phyloP scores from a whole-genome alignment of 2,329 filamentous ascomycete species.

The Leptographium lundbergii region DNA sequence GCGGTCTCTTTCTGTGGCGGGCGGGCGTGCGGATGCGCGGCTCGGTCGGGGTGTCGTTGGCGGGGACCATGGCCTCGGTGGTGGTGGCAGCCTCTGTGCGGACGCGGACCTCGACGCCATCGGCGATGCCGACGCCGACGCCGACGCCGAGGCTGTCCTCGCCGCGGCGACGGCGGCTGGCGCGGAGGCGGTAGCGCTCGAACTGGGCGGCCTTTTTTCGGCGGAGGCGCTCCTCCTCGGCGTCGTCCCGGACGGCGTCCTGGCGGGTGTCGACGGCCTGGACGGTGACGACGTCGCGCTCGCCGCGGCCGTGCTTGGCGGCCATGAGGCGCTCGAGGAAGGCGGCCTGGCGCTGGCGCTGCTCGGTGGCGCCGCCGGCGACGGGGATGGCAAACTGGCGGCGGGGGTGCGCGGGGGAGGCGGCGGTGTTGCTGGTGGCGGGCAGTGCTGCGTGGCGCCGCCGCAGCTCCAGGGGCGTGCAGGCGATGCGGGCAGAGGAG shows the following conservation, averaged over 20 bases:
- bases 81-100: background rate
- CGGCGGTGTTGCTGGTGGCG: background rate
- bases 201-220: conserved; percentile 1
- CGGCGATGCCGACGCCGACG: background rate
- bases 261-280: conserved; percentile 10
- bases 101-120: too few species aligned
- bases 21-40: background rate
- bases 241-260: conserved; percentile 6
- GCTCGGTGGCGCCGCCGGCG: conserved; percentile 4
- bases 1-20: background rate
- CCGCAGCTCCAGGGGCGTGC: conserved; percentile 9
- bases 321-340: conserved; percentile 15
- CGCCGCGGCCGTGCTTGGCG: conserved; percentile 11
- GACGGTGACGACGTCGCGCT: conserved; percentile 14
- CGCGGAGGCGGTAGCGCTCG: background rate
- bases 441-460: background rate
- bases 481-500: conserved; percentile 11
- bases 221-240: conserved; percentile 4
- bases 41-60: background rate
- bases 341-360: conserved; percentile 11
- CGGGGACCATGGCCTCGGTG: background rate
- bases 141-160: background rate
- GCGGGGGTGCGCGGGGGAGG: too few species aligned
- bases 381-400: conserved; percentile 12
- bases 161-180: background rate